Conservation (phyloP, 1,284 basidiomycete species). For the Uromyces viciae-fabae region DNA sequence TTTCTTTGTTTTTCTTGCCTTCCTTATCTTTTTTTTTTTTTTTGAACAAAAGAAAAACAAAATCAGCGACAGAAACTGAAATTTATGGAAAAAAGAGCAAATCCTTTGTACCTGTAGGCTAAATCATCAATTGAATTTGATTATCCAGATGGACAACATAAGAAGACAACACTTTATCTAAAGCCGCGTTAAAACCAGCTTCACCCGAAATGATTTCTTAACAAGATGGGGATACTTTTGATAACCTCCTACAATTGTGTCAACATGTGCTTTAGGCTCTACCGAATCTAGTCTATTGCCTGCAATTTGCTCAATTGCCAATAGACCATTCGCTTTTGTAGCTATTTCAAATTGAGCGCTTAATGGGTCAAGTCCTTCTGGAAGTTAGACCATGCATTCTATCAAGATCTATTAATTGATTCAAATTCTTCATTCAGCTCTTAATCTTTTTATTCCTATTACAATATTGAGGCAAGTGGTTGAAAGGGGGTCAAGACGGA, state of each 20-base stretch:
- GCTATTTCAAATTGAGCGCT: slow-evolving; percentile 90
- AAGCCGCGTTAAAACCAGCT: slow-evolving; percentile 86
- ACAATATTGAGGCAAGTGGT: slow-evolving; percentile 9
- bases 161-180: too few species aligned
- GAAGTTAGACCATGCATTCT: slow-evolving; percentile 94
- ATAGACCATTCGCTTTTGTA: slow-evolving; percentile 82
- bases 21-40: too few species aligned
- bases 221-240: slow-evolving; percentile 88
- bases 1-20: too few species aligned
- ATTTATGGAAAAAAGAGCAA: too few species aligned
- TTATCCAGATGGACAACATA: too few species aligned
- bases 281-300: slow-evolving; percentile 58
- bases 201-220: slow-evolving; percentile 86
- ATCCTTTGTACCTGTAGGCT: neutral
- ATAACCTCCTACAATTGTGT: slow-evolving; percentile 85
- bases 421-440: neutral
- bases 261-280: slow-evolving; percentile 86
- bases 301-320: slow-evolving; percentile 72
- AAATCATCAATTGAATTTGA: neutral
- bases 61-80: too few species aligned
- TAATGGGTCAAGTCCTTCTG: slow-evolving; percentile 83
- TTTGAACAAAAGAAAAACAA: too few species aligned
- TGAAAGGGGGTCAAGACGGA: too few species aligned
- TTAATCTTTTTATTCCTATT: neutral
- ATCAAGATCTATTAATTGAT: slow-evolving; percentile 65